phyloP scores from a whole-genome alignment of 2,329 filamentous ascomycete genomes.

The Elsinoe perseae region DNA sequence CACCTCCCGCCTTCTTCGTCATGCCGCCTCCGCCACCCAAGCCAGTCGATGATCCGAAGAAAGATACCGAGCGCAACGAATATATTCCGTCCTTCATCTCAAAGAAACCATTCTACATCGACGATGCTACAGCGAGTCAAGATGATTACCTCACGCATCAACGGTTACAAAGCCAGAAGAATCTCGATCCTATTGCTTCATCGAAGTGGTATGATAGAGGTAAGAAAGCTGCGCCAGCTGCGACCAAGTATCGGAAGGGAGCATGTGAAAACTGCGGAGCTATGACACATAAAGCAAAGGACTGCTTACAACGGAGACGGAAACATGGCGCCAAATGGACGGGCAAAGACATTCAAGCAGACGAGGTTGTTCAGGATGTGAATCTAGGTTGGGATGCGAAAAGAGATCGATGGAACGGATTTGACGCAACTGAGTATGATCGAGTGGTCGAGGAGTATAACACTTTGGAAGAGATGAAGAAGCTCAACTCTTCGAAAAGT shows the following conservation, averaged over 20 bases:
- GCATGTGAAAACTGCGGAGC: conserved; percentile 97
- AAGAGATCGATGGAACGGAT: conserved; percentile 97
- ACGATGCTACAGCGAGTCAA: conserved; percentile 61
- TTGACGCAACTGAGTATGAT: conserved; percentile 78
- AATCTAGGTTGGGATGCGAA: conserved; percentile 94
- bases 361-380: conserved; percentile 79
- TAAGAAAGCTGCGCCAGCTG: conserved; percentile 72
- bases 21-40: conserved; percentile 50
- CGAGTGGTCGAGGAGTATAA: conserved; percentile 85
- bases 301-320: conserved; percentile 81
- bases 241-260: conserved; percentile 95
- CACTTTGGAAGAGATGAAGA: conserved; percentile 68
- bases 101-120: conserved; percentile 93
- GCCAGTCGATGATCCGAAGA: conserved; percentile 63
- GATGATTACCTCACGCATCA: conserved; percentile 96
- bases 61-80: conserved; percentile 81
- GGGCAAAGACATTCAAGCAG: conserved; percentile 85
- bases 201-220: conserved; percentile 92
- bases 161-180: conserved; percentile 64
- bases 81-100: conserved; percentile 98
- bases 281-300: conserved; percentile 92
- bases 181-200: conserved; percentile 49
- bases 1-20: background rate
- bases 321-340: conserved; percentile 89
- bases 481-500: conserved; percentile 31